Evolutionary conservation across 768 basidiomycete species (phyloP), one percentile per base, ranked within the genome.

Genomic region (Tephrocybe sp.): DNA sequence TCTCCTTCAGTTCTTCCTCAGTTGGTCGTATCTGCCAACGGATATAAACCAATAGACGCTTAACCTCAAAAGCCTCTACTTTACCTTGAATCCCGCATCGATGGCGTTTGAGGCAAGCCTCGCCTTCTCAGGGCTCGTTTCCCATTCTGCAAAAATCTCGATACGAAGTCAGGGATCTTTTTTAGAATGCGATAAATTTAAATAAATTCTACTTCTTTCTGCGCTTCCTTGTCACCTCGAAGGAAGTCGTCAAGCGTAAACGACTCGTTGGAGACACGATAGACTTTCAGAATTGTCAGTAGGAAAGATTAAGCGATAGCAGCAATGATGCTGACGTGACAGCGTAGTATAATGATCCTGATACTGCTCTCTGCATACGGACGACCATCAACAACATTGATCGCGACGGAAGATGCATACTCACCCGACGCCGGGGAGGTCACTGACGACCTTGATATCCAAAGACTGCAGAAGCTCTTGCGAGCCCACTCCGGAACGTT

Each of bases 281-380:
- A 87, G 54, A 86, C 80, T 84, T 19, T 44, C 15, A n/a, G 27
- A 9, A 7, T 8, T 6, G 35, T 43, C 2, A 42, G 31, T 31
- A 12, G 4, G 9, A 8, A 5, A 28, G 26, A 3, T 9, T 7
- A 8, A 22, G 15, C 18, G 25, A 31, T 18, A 12, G 18, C 4
- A 30, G 16, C 8, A n/a, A n/a, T 22, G 11, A 16, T 9, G 63
- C 78, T 46, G 55, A 84, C 83, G 65, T 1, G 81, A 80, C 26
- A 86, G 72, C 1, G 84, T 87, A 9, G 84, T 86, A 63, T 86
- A 87, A 60, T 87, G 85, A 59, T 86, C 85, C 63, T 86, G 84
- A 65, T 87, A 87, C 63, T 87, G 67, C 64, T 86, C 83, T 37
- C 84, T 83, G 49, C 40, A 28, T n/a, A n/a, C n/a, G n/a, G n/a